These are phyloP conservation scores for Athelia sp. DNA, from an alignment of 1,284 basidiomycete genomes.

Conservation along the genomic window DNA sequence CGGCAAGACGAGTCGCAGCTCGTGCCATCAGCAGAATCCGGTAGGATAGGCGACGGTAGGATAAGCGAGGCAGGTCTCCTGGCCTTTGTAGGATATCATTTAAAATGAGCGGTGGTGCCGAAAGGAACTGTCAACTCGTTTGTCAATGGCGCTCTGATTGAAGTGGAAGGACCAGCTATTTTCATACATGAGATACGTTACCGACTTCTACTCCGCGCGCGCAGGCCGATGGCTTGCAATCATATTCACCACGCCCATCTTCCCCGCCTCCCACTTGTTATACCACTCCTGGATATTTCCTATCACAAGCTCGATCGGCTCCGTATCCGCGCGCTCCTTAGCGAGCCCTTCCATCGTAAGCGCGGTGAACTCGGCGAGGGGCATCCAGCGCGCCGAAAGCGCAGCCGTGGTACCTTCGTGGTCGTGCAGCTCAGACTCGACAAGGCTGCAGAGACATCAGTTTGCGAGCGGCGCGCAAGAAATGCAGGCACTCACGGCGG, in stretches of 20 bases:
- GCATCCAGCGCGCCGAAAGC: slow-evolving; percentile 57
- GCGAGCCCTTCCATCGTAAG: slow-evolving; percentile 41
- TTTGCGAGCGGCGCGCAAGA: not conserved
- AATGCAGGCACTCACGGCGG: slow-evolving; percentile 46
- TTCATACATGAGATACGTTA: too few species aligned
- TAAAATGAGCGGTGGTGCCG: too few species aligned
- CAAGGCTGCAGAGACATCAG: slow-evolving; percentile 32
- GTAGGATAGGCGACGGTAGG: too few species aligned
- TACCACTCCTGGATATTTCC: slow-evolving; percentile 22
- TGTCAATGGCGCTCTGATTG: too few species aligned
- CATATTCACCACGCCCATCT: slow-evolving; percentile 14
- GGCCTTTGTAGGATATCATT: too few species aligned
- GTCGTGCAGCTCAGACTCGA: slow-evolving; percentile 64
- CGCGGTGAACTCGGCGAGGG: slow-evolving; percentile 45
- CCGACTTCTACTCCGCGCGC: too few species aligned
- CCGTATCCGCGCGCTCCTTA: slow-evolving; percentile 29
- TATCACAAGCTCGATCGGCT: slow-evolving; percentile 24
- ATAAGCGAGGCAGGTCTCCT: too few species aligned
- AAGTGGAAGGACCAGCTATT: too few species aligned
- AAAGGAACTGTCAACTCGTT: too few species aligned
- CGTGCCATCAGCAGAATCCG: too few species aligned
- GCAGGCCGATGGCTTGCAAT: not conserved
- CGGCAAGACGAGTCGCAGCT: too few species aligned
- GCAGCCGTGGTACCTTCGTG: slow-evolving; percentile 43
- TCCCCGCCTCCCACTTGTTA: slow-evolving; percentile 26